Percentiles rank a stretch among this genome's conserved stretches.
Conservation (phyloP, 306 rosid genomes). For the Sindora glabra region DNA sequence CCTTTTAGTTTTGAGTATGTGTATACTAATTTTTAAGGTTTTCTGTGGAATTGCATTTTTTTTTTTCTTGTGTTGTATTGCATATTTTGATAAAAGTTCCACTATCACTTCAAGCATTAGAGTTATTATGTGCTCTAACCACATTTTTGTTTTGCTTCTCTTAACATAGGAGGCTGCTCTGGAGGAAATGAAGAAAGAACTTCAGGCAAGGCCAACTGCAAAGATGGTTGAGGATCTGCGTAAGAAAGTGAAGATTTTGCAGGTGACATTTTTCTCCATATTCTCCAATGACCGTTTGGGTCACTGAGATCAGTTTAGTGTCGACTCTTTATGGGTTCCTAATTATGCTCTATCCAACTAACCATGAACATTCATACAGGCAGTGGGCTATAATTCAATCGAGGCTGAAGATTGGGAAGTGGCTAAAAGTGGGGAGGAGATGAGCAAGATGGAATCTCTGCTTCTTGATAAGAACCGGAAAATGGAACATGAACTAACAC, state of each 20-base stretch:
- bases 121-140: background rate
- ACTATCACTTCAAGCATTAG: no score
- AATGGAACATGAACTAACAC: slow-evolving; percentile 96
- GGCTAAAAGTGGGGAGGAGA: slow-evolving; percentile 94
- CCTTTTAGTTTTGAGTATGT: no score
- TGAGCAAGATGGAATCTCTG: slow-evolving; percentile 99
- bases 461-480: slow-evolving; percentile 98
- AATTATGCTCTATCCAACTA: slow-evolving; percentile 12
- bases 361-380: slow-evolving; percentile 47
- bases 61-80: background rate
- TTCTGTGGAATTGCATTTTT: background rate
- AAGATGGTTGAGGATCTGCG: slow-evolving; percentile 76
- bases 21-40: no score
- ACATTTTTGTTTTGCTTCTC: slow-evolving; percentile 4
- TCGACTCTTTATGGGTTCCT: slow-evolving; percentile 1
- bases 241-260: slow-evolving; percentile 90
- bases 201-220: slow-evolving; percentile 77
- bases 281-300: background rate
- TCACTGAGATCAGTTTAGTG: background rate
- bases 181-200: slow-evolving; percentile 81
- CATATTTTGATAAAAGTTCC: background rate
- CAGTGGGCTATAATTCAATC: slow-evolving; percentile 92
- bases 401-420: slow-evolving; percentile 99
- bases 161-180: slow-evolving; percentile 58
- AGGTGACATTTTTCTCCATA: slow-evolving; percentile 41